Conservation (phyloP, 768 basidiomycete genomes). For the Lentinula sp. region DNA sequence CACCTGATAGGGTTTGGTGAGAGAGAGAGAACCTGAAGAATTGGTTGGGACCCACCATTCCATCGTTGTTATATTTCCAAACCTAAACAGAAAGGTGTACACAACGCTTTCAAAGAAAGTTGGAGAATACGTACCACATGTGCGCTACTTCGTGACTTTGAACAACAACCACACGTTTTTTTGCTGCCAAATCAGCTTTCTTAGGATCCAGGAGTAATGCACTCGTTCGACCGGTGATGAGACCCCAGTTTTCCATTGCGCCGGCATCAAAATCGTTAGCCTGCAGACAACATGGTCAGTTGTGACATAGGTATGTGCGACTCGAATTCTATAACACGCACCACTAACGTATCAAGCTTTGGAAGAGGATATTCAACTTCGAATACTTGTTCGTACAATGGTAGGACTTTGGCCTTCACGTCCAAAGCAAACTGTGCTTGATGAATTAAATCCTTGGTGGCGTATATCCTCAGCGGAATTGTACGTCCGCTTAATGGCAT, state of each 20-base stretch:
- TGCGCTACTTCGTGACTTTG: slow-evolving; percentile 65
- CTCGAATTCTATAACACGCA: slow-evolving; percentile 12
- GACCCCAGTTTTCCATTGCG: slow-evolving; percentile 70
- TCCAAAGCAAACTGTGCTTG: slow-evolving; percentile 64
- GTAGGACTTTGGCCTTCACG: slow-evolving; percentile 55
- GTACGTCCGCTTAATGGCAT: slow-evolving; percentile 52
- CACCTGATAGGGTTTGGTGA: slow-evolving; percentile 24
- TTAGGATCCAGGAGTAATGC: slow-evolving; percentile 57
- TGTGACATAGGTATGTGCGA: background rate
- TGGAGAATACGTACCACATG: slow-evolving; percentile 33
- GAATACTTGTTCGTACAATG: slow-evolving; percentile 68
- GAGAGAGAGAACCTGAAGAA: background rate
- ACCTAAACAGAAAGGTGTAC: slow-evolving; percentile 27
- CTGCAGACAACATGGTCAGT: slow-evolving; percentile 8
- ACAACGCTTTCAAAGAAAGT: background rate
- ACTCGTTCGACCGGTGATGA: slow-evolving; percentile 67
- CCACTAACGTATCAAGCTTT: slow-evolving; percentile 70
- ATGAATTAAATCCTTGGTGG: slow-evolving; percentile 54
- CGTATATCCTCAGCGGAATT: slow-evolving; percentile 63
- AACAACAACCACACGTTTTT: slow-evolving; percentile 52
- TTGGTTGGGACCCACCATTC: slow-evolving; percentile 24
- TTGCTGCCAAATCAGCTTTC: slow-evolving; percentile 47
- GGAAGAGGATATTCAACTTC: slow-evolving; percentile 72
- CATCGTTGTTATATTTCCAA: slow-evolving; percentile 71
- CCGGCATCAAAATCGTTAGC: slow-evolving; percentile 66